Evolutionary conservation across 2,329 filamentous ascomycete genomes (phyloP), one percentile per base, ranked within the genome.

Genomic region (Sphaerulina vaccinii): DNA sequence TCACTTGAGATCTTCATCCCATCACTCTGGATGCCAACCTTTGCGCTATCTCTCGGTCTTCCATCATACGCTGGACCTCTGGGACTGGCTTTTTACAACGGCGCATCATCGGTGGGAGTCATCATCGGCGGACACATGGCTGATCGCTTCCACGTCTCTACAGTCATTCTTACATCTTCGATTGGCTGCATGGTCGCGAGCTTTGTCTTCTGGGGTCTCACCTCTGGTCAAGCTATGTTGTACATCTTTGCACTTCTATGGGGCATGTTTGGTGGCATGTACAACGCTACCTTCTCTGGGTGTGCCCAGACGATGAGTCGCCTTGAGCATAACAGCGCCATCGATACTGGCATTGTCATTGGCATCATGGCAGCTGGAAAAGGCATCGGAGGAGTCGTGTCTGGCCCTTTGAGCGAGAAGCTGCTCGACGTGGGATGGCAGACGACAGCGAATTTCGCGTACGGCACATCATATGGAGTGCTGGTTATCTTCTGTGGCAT

Each of bases 391-490:
- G 77, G 75, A 61, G 65, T 81, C 8, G 70, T 74, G 8, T 74
- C 71, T 52, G 79, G 79, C 2, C 78, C 79, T 0, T 62, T 81
- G 36, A 79, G 76, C 41, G 77, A 79, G 60, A 70, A 66, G 11
- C 58, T 78, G 27, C 54, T 77, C 7, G 62, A 63, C n/a, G 60
- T 63, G 21, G 68, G 67, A 19, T 75, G 67, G 65, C 55, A 58
- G 18, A 68, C 68, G 21, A 63, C 69, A 39, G 70, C 68, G 16
- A 63, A 56, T 0, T 64, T 69, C 33, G 73, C 70, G 1, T 77
- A 75, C 58, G 74, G 72, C 0, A 72, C 66, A 36, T 69, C 67
- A 13, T 77, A 72, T 57, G 73, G 73, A 10, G 60, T 66, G 27
- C 54, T 75, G 23, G 71, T 76, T 21, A 63, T 69, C 1, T 75